Base-by-base conservation (phyloP, 2,329 filamentous ascomycete species). In the Fusarium beomiforme region DNA sequence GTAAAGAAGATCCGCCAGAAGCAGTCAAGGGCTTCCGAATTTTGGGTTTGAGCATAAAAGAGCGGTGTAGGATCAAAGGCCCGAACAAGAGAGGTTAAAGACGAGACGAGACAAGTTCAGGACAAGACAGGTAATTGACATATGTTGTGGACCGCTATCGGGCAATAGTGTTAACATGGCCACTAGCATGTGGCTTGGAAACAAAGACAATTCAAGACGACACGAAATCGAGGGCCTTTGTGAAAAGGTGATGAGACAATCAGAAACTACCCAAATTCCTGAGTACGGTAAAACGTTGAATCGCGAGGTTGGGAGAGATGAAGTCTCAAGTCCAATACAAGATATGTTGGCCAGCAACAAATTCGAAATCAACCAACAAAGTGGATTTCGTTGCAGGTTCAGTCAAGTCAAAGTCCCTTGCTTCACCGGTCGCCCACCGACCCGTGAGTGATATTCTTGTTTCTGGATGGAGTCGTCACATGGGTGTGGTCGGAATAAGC, bases 31-130 rank as follows among this genome's bases (percentile, higher is more conserved):
- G 60, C 59, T 53, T 44, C 60, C 50, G 43, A 69, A 70, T 67
- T 71, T 70, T 64, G 65, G 64, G 67, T 72, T 69, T 69, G 57
- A 70, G 56, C 23, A 64, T 71, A 64, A 76, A 76, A 75, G 60
- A 76, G 74, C 74, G 74, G 74, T 76, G 74, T 71, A 72, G 72
- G 47, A 69, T 50, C 62, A 42, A 59, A 66, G 68, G 59, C 58
- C 67, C 55, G 44, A 71, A 72, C 66, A 44, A 67, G 66, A 64
- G 53, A 75, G 53, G 66, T 66, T 54, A 60, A 65, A 67, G 58
- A 64, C 64, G 54, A 72, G 70, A 67, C 55, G 64, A 73, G 71
- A 70, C 71, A 57, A 67, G 65, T 60, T 60, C 61, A 63, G 66
- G 68, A 68, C 71, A 59, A 68, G 70, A 69, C 69, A 67, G 57